phyloP scores from a whole-genome alignment of 2,329 filamentous ascomycete genomes.

The Stagonosporopsis cucurbitacearum region DNA sequence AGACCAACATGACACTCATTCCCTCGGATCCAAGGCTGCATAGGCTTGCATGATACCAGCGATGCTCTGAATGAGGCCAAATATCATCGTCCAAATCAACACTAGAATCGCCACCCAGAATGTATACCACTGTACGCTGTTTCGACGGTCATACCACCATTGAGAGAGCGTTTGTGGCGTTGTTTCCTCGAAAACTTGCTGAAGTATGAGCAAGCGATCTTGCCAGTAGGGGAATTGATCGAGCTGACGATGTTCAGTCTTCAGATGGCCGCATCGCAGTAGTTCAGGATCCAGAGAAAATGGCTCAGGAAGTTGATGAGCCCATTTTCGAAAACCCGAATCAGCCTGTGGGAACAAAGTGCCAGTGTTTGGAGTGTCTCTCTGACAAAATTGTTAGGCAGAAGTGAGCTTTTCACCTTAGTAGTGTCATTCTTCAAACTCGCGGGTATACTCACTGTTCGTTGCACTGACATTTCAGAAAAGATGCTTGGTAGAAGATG shows the following conservation, averaged over 20 bases:
- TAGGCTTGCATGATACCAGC: constrained; percentile 48
- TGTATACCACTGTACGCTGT: constrained; percentile 53
- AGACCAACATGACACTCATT: background rate
- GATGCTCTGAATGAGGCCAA: constrained; percentile 54
- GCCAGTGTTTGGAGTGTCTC: too few relatives aligned
- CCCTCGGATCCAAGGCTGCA: constrained; percentile 23
- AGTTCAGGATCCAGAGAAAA: constrained; percentile 37
- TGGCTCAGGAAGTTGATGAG: too few relatives aligned
- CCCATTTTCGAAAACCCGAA: too few relatives aligned
- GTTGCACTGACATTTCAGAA: too few relatives aligned
- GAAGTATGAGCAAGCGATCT: constrained; percentile 53
- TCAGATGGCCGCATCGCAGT: constrained; percentile 39
- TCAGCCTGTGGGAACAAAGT: too few relatives aligned
- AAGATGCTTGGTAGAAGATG: too few relatives aligned
- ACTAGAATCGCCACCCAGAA: constrained; percentile 55
- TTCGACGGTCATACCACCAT: constrained; percentile 55
- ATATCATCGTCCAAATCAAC: constrained; percentile 50
- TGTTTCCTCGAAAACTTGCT: constrained; percentile 51
- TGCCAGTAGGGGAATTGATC: constrained; percentile 51
- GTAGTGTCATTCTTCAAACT: too few relatives aligned
- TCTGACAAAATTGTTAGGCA: too few relatives aligned
- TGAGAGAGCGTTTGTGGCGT: constrained; percentile 46
- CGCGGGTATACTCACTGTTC: too few relatives aligned
- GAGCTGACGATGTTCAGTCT: constrained; percentile 42
- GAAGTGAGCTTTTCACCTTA: too few relatives aligned